A percentile compares a stretch with the other conserved stretches of the same genome.
Evolutionary conservation across 768 basidiomycete species (phyloP).

Genomic region (Peribolospora kevripleyi): DNA sequence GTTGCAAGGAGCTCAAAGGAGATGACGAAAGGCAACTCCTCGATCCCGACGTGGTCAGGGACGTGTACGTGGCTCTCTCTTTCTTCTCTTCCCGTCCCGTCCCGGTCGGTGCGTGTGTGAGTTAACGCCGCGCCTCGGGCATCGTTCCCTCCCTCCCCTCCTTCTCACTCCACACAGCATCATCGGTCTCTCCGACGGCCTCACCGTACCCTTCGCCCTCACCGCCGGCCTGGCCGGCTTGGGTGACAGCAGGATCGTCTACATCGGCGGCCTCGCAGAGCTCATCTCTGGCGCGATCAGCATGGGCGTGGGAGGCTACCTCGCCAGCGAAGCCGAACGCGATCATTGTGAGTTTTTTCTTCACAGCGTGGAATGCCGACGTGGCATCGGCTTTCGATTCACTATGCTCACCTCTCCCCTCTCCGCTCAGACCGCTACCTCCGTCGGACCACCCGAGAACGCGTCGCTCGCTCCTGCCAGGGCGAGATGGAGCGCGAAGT

Average conservation of each 20-base stretch:
- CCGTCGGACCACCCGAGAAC: constrained; percentile 42
- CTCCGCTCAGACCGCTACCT: constrained; percentile 31
- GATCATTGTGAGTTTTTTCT: constrained; percentile 38
- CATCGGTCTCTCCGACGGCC: constrained; percentile 70
- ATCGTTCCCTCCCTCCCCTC: neutral
- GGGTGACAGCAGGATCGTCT: constrained; percentile 72
- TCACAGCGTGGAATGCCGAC: neutral
- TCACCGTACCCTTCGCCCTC: constrained; percentile 78
- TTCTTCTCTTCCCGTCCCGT: neutral
- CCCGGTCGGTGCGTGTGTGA: constrained; percentile 3
- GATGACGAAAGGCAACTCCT: constrained; percentile 57
- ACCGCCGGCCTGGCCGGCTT: constrained; percentile 72
- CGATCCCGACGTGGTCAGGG: constrained; percentile 66
- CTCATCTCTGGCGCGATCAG: constrained; percentile 88
- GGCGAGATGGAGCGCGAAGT: constrained; percentile 97
- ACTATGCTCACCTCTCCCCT: neutral
- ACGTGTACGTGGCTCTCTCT: constrained; percentile 34
- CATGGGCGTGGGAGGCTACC: constrained; percentile 96
- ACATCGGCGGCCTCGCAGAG: constrained; percentile 82
- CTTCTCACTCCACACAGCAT: constrained; percentile 27
- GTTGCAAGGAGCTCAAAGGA: constrained; percentile 66
- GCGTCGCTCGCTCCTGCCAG: constrained; percentile 67
- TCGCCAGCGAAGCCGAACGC: constrained; percentile 86
- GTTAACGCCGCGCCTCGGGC: neutral
- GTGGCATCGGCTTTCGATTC: too few relatives aligned